phyloP scores from a whole-genome alignment of 192 early-diverging fungal genomes.

The Entomortierella beljakovae region DNA sequence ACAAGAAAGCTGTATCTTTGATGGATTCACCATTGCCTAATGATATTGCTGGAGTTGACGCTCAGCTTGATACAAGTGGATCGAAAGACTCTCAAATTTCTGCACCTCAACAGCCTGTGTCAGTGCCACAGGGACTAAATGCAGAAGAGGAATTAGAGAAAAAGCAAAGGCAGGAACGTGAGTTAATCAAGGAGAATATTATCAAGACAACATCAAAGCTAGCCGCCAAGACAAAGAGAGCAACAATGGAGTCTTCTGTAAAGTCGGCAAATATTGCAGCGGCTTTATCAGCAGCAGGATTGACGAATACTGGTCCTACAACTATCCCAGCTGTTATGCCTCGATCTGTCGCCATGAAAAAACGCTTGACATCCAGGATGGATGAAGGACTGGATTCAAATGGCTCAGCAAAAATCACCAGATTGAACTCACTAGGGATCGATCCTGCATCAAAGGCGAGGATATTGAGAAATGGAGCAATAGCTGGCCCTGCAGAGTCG shows the following conservation, averaged over 20 bases:
- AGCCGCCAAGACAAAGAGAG: not conserved
- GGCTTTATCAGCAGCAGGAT: not conserved
- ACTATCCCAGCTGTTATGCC: slow-evolving; percentile 5
- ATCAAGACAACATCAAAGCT: not conserved
- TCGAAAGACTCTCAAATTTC: not conserved
- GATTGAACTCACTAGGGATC: not conserved
- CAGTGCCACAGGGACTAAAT: not conserved
- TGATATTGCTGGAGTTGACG: not conserved
- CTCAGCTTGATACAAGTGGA: not conserved
- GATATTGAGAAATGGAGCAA: not conserved
- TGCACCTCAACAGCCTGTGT: not conserved
- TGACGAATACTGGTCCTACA: slow-evolving; percentile 1
- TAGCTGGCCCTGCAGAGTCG: not conserved
- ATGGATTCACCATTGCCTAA: not conserved
- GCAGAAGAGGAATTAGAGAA: not conserved
- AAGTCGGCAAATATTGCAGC: not conserved
- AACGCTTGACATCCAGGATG: not conserved
- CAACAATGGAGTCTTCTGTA: not conserved
- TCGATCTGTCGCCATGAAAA: slow-evolving; percentile 4
- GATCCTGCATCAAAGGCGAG: not conserved
- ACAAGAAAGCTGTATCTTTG: slow-evolving; percentile 3
- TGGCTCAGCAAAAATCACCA: not conserved
- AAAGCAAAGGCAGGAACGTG: not conserved
- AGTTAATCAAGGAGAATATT: not conserved
- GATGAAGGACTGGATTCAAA: not conserved